These are phyloP conservation scores for Coemansia sp. DNA, from an alignment of 192 early-diverging fungal species.

Conservation along the genomic window DNA sequence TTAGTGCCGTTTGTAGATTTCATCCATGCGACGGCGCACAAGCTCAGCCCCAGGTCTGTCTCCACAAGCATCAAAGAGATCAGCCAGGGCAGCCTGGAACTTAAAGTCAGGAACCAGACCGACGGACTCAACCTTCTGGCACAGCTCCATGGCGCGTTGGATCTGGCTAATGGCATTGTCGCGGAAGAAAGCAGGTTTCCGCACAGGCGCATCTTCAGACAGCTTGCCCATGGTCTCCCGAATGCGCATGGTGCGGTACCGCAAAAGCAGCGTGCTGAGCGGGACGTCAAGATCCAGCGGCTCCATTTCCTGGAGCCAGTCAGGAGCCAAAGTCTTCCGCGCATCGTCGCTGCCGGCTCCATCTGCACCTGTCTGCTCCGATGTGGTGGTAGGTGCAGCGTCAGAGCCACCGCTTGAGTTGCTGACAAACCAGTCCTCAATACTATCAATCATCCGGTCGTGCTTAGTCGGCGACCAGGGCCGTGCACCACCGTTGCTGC, in stretches of 20 bases:
- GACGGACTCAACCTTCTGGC: conserved; percentile 29
- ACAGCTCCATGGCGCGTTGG: conserved; percentile 37
- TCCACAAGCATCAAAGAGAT: conserved; percentile 42
- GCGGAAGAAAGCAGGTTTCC: not conserved
- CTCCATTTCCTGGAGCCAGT: not conserved
- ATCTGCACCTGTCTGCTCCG: not conserved
- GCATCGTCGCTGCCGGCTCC: not conserved
- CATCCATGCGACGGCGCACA: conserved; percentile 24
- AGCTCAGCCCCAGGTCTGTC: conserved; percentile 38
- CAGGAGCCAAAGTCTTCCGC: not conserved
- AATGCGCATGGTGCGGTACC: conserved; percentile 36
- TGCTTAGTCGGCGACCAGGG: conserved; percentile 27
- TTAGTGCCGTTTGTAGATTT: not conserved
- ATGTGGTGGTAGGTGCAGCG: not conserved
- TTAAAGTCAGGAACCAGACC: conserved; percentile 32
- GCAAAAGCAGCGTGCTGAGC: conserved; percentile 42
- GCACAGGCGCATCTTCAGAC: not conserved
- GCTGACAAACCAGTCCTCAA: conserved; percentile 32
- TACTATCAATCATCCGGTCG: conserved; percentile 26
- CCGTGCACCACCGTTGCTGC: not conserved
- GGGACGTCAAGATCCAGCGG: conserved; percentile 33
- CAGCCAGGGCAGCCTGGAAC: conserved; percentile 42
- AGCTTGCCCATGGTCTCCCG: conserved; percentile 17
- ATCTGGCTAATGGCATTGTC: conserved; percentile 15
- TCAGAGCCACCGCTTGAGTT: not conserved